These are phyloP conservation scores for Juglanconis oblonga DNA, from an alignment of 2,329 filamentous ascomycete genomes.

Conservation along the genomic window DNA sequence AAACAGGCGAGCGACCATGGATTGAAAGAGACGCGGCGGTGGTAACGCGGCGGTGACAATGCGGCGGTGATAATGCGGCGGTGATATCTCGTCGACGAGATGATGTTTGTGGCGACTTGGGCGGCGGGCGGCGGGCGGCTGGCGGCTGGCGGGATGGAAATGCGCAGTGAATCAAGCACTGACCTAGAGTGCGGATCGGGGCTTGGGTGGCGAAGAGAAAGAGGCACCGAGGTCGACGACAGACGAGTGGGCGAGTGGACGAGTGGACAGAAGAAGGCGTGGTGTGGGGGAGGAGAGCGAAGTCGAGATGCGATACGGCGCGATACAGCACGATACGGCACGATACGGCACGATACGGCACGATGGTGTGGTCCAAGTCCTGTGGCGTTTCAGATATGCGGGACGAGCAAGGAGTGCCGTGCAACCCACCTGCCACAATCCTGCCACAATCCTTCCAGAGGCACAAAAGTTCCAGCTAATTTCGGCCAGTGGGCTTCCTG, in stretches of 20 bases:
- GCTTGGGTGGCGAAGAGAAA: neutral
- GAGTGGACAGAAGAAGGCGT: neutral
- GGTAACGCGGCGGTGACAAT: too few species aligned
- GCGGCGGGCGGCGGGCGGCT: neutral
- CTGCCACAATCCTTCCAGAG: neutral
- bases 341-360: conserved; percentile 20
- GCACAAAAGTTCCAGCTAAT: neutral
- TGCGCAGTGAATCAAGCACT: too few species aligned
- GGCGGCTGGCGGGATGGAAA: too few species aligned
- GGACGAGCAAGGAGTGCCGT: conserved; percentile 25
- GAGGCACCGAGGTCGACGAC: neutral
- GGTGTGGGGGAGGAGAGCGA: conserved; percentile 1
- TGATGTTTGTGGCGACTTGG: neutral
- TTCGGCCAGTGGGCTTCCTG: neutral
- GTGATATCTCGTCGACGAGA: conserved; percentile 16
- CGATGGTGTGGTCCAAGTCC: conserved; percentile 23
- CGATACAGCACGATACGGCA: neutral
- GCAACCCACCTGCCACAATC: conserved; percentile 5
- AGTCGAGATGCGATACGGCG: neutral
- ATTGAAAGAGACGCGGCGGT: neutral
- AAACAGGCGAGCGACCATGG: too few species aligned
- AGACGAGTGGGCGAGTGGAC: neutral
- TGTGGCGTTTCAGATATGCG: conserved; percentile 40
- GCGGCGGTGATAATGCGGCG: too few species aligned
- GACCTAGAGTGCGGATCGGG: neutral